phyloP scores from a whole-genome alignment of 768 basidiomycete genomes.

The Leccinum variicolor region DNA sequence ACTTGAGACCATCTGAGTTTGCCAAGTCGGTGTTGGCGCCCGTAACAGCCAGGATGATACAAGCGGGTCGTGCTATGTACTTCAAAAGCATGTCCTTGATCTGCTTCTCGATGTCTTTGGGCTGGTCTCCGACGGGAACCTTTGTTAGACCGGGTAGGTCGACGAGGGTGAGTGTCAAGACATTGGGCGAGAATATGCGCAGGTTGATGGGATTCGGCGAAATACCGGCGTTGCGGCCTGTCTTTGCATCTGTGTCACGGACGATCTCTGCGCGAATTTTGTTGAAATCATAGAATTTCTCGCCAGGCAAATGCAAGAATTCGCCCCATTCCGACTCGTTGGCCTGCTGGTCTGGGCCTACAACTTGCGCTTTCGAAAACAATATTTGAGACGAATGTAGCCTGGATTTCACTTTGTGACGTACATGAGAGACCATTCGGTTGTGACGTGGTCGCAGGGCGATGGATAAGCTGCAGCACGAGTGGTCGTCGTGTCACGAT shows the following conservation, averaged over 20 bases:
- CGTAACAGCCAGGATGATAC: constrained; percentile 95
- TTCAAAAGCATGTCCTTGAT: constrained; percentile 96
- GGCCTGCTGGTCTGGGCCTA: constrained; percentile 63
- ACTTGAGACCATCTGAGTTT: constrained; percentile 95
- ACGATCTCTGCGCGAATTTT: constrained; percentile 97
- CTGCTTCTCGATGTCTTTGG: constrained; percentile 95
- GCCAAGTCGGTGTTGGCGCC: constrained; percentile 96
- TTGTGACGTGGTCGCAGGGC: constrained; percentile 51
- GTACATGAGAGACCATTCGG: constrained; percentile 44
- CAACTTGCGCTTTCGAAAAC: constrained; percentile 28
- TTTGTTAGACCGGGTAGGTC: constrained; percentile 96
- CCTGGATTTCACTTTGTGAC: constrained; percentile 17
- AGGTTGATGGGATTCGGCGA: constrained; percentile 97
- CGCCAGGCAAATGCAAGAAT: constrained; percentile 92
- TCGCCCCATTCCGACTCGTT: constrained; percentile 99
- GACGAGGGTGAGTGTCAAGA: constrained; percentile 94
- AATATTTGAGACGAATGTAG: constrained; percentile 1
- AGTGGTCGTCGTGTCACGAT: constrained; percentile 97
- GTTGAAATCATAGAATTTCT: constrained; percentile 97
- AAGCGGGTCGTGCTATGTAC: constrained; percentile 92
- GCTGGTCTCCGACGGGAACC: constrained; percentile 95
- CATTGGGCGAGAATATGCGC: constrained; percentile 95
- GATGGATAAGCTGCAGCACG: constrained; percentile 93
- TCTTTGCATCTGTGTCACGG: constrained; percentile 96
- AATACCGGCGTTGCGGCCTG: constrained; percentile 97